Percentiles rank a stretch among this genome's conserved stretches.
These are phyloP conservation scores for Solanum hybrid DNA, from an alignment of 305 asterid genomes.

Conservation along the genomic window DNA sequence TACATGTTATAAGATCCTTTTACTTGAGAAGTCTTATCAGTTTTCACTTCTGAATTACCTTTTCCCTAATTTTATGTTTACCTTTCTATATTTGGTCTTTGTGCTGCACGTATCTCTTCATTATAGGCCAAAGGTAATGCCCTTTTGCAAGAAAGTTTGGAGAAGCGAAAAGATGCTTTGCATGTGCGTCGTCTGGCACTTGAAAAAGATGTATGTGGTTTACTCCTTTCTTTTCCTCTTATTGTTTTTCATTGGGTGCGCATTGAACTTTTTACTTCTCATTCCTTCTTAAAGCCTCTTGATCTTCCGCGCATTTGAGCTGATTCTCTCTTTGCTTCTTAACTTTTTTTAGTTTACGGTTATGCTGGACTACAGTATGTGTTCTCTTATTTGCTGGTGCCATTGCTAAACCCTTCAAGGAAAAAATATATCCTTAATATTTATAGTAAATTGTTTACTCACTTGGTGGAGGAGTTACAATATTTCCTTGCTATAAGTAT, in stretches of 20 bases:
- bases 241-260: neutral
- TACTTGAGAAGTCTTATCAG: neutral
- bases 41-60: neutral
- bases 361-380: neutral
- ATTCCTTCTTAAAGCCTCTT: neutral
- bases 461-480: neutral
- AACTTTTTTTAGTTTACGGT: neutral
- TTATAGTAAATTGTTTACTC: neutral
- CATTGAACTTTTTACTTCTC: neutral
- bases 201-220: conserved; percentile 67
- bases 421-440: neutral
- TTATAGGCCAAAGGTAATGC: conserved; percentile 49
- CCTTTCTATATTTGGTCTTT: neutral
- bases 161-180: conserved; percentile 56
- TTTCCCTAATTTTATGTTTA: neutral
- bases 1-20: conserved; percentile 16
- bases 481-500: neutral
- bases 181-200: conserved; percentile 65
- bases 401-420: neutral
- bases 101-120: neutral
- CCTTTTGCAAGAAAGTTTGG: conserved; percentile 50
- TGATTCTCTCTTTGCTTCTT: neutral
- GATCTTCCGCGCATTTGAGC: neutral
- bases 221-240: neutral
- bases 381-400: neutral